These are phyloP conservation scores for Celoporthe dispersa DNA, from an alignment of 2,329 filamentous ascomycete species.

Conservation along the genomic window DNA sequence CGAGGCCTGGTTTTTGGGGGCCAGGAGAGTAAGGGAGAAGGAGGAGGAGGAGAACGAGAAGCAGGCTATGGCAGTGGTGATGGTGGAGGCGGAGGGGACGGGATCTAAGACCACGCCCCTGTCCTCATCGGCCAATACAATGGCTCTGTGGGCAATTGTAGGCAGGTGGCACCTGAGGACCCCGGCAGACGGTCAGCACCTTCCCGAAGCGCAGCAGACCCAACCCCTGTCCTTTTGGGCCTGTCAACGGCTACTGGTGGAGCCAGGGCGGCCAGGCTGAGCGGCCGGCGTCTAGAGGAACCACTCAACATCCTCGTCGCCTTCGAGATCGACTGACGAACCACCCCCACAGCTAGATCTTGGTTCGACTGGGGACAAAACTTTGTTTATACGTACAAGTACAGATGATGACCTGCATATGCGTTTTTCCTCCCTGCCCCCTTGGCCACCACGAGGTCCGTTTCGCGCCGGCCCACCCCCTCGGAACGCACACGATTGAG, in stretches of 20 bases:
- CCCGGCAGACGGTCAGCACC: slow-evolving; percentile 5
- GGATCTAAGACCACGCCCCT: neutral
- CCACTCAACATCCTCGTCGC: slow-evolving; percentile 30
- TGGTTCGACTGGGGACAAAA: slow-evolving; percentile 1
- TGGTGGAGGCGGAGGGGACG: neutral
- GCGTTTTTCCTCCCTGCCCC: neutral
- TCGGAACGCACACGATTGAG: slow-evolving; percentile 23
- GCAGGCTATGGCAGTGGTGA: too few species aligned
- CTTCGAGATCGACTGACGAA: slow-evolving; percentile 6
- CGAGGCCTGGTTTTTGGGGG: neutral
- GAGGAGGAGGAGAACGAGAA: neutral
- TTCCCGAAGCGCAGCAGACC: slow-evolving; percentile 10
- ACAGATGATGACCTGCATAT: slow-evolving; percentile 26
- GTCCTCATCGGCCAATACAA: neutral
- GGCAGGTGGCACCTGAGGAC: neutral
- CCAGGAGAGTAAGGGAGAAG: neutral
- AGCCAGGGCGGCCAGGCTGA: slow-evolving; percentile 16
- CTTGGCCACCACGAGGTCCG: slow-evolving; percentile 27
- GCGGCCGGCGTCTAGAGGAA: slow-evolving; percentile 40
- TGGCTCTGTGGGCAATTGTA: neutral
- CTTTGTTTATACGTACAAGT: slow-evolving; percentile 9
- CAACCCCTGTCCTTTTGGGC: neutral
- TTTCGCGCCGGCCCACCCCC: slow-evolving; percentile 17
- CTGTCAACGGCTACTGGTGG: slow-evolving; percentile 11
- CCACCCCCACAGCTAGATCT: slow-evolving; percentile 24